Base-by-base conservation (phyloP, 306 rosid species). In the Sechiopsis laciniata region DNA sequence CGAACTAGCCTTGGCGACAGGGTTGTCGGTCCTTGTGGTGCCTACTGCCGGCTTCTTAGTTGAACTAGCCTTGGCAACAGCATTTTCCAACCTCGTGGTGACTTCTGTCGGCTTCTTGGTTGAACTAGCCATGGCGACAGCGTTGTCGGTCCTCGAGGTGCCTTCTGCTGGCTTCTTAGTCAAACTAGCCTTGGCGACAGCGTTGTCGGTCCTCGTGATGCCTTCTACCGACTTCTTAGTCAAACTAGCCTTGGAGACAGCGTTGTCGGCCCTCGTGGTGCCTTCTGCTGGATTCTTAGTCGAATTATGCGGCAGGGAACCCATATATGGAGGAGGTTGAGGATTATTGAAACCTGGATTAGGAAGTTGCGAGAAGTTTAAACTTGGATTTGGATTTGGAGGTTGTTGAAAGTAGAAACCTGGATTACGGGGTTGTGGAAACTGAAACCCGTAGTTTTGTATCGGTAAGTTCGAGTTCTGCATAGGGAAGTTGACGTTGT, bases 141-240 rank as follows among this genome's bases (percentile, higher is more conserved):
- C 89, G 7, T 54, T 48, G 14, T 87, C 80, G 9, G 80, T 80
- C 69, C 55, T 79, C 61, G 61, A 80, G 3, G 82, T 26, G 2
- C 10, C 75, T n/a, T 57, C 81, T n/a, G 67, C 77, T 21, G 69
- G 51, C 57, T 45, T 80, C 66, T 11, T 75, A 71, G 84, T 10
- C 10, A 37, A 57, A 66, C 26, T 72, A 32, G 96, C 94, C 72
- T 70, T 78, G 22, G 59, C 57, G 35, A 80, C 90, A 35, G 90
- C 89, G 6, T 54, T 48, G 14, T 87, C 80, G 10, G 80, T 80
- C 72, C 55, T 80, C 61, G 61, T 81, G 4, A 81, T 26, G 2
- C 13, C 75, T n/a, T 57, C 81, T n/a, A 62, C 79, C 22, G 69
- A 46, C 57, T 45, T 80, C 66, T 11, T 75, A 71, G 84, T 10